Conservation (phyloP, 495 filamentous ascomycete genomes). For the Penicillium crystallinum region DNA sequence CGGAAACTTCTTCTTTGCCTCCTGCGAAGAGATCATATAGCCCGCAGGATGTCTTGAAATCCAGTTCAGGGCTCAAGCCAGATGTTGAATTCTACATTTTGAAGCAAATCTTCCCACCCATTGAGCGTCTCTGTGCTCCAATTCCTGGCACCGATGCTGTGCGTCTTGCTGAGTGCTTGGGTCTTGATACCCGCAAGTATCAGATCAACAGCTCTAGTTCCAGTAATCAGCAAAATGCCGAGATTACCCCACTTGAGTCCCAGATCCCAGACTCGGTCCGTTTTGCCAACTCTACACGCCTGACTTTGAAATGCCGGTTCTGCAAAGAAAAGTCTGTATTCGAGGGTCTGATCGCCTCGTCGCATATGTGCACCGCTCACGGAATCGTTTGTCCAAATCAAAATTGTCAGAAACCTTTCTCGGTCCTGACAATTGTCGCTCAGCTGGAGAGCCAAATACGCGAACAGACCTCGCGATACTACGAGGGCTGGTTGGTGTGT, state of each 20-base stretch:
- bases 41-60: slow-evolving; percentile 76
- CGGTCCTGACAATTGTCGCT: slow-evolving; percentile 69
- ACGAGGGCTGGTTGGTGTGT: slow-evolving; percentile 86
- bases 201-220: slow-evolving; percentile 57
- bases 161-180: slow-evolving; percentile 86
- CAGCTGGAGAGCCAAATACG: slow-evolving; percentile 85
- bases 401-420: slow-evolving; percentile 57
- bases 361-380: slow-evolving; percentile 57
- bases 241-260: slow-evolving; percentile 82
- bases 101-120: slow-evolving; percentile 97
- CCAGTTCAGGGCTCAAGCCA: slow-evolving; percentile 66
- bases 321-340: slow-evolving; percentile 71
- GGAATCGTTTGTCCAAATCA: slow-evolving; percentile 67
- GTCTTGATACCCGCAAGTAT: slow-evolving; percentile 86
- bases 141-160: slow-evolving; percentile 86
- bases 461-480: slow-evolving; percentile 72
- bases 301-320: slow-evolving; percentile 71
- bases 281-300: slow-evolving; percentile 71
- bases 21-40: slow-evolving; percentile 85
- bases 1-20: slow-evolving; percentile 56
- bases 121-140: slow-evolving; percentile 94
- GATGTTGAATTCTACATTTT: slow-evolving; percentile 95
- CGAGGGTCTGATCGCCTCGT: slow-evolving; percentile 60
- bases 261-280: slow-evolving; percentile 82
- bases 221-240: slow-evolving; percentile 47